Percentiles rank a stretch among this genome's conserved stretches.
Conservation (phyloP, 1,284 basidiomycete species). For the Chiua sp. region DNA sequence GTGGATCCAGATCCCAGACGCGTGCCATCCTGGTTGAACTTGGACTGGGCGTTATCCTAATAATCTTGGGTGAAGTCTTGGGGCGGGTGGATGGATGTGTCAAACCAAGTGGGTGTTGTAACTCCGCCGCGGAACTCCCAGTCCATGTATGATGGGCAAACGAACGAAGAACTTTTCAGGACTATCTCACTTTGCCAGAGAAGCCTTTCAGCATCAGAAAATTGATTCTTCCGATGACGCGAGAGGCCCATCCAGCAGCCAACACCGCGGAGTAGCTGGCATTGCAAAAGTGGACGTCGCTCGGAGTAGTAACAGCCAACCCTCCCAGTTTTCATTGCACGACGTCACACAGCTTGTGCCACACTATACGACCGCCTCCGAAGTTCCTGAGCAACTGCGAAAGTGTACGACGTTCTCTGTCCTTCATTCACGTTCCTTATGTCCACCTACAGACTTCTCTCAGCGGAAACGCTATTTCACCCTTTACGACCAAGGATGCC, state of each 20-base stretch:
- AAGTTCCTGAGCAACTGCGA: constrained; percentile 77
- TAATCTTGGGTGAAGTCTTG: too few species aligned
- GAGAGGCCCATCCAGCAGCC: neutral
- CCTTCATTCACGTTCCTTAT: neutral
- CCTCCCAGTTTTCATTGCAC: constrained; percentile 35
- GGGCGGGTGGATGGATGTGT: too few species aligned
- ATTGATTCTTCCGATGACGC: constrained; percentile 9
- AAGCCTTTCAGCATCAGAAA: constrained; percentile 43
- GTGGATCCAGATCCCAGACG: neutral
- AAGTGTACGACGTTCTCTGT: constrained; percentile 69
- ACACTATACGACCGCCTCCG: constrained; percentile 61
- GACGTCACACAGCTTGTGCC: constrained; percentile 77
- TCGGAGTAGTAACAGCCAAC: neutral
- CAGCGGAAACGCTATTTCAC: constrained; percentile 87
- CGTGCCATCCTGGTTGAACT: neutral
- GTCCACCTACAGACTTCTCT: constrained; percentile 68
- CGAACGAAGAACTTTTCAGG: constrained; percentile 53
- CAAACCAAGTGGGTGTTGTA: neutral
- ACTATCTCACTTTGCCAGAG: constrained; percentile 54
- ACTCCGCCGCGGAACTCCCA: constrained; percentile 13
- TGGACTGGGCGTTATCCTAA: neutral
- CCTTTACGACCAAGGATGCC: constrained; percentile 77
- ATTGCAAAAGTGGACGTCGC: too few species aligned
- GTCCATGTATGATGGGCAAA: constrained; percentile 37
- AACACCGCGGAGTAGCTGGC: too few species aligned